Conservation (phyloP, 495 filamentous ascomycete species). For the Trichoderma parareesei region DNA sequence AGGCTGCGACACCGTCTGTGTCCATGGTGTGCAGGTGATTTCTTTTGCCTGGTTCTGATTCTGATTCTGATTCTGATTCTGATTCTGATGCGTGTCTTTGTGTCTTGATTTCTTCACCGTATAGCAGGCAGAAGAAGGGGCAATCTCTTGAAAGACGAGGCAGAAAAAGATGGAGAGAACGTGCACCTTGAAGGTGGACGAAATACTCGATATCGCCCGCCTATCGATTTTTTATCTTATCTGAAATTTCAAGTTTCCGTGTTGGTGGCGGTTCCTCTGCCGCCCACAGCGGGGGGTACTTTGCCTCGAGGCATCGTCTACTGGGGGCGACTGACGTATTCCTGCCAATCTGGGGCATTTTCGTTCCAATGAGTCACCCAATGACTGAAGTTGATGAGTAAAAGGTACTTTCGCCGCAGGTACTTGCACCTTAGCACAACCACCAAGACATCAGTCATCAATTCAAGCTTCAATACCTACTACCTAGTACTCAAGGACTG, state of each 20-base stretch:
- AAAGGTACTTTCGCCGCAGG: neutral
- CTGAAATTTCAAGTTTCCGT: conserved; percentile 4
- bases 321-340: neutral
- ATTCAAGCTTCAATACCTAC: neutral
- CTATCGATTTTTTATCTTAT: conserved; percentile 8
- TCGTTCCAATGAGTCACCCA: neutral
- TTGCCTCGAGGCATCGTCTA: neutral
- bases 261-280: conserved; percentile 5
- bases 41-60: neutral
- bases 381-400: neutral
- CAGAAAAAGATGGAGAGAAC: neutral
- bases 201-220: neutral
- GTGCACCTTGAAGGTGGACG: neutral
- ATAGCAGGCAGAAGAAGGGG: too few species aligned
- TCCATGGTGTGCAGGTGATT: conserved; percentile 13
- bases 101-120: neutral
- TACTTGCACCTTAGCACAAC: neutral
- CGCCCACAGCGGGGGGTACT: neutral
- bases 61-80: neutral
- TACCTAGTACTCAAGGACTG: too few species aligned
- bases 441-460: neutral
- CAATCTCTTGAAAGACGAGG: too few species aligned
- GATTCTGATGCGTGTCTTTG: neutral
- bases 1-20: conserved; percentile 13
- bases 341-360: neutral